Percentiles rank a stretch among this genome's conserved stretches.
Evolutionary conservation across 306 rosid genomes (phyloP).

Genomic region (Argentina anserina): DNA sequence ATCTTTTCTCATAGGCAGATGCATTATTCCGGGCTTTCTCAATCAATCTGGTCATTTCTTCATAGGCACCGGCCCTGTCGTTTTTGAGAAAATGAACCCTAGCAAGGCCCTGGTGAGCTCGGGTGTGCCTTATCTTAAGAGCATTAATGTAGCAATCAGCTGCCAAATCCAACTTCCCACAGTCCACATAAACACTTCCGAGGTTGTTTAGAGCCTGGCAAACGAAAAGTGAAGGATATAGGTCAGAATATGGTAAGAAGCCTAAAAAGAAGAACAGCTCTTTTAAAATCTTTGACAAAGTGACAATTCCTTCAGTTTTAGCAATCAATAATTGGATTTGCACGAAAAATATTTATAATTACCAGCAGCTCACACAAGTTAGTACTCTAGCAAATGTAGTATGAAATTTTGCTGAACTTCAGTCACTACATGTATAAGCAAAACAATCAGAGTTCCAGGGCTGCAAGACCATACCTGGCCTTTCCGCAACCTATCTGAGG

Average conservation of each 20-base stretch:
- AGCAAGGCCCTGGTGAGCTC: conserved; percentile 96
- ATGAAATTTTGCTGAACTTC: neutral
- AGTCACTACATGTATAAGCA: no score
- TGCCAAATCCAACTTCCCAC: conserved; percentile 62
- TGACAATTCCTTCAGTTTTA: neutral
- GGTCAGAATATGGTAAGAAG: conserved; percentile 3
- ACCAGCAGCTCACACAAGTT: neutral
- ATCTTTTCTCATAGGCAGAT: conserved; percentile 88
- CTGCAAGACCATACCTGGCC: conserved; percentile 68
- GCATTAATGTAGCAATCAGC: conserved; percentile 89
- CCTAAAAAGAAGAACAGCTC: neutral
- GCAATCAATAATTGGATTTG: neutral
- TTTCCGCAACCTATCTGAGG: conserved; percentile 89
- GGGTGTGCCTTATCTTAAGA: conserved; percentile 80
- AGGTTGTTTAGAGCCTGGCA: conserved; percentile 87
- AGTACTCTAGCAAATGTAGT: neutral
- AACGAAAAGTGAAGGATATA: conserved; percentile 15
- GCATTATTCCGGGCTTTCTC: conserved; percentile 67
- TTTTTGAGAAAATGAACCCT: conserved; percentile 76
- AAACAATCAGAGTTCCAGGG: neutral
- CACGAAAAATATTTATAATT: neutral
- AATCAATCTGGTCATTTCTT: conserved; percentile 81
- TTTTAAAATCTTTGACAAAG: neutral
- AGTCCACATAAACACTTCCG: conserved; percentile 87
- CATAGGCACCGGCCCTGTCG: conserved; percentile 63